Evolutionary conservation across 2,329 filamentous ascomycete genomes (phyloP).

Genomic region (Canariomyces notabilis): DNA sequence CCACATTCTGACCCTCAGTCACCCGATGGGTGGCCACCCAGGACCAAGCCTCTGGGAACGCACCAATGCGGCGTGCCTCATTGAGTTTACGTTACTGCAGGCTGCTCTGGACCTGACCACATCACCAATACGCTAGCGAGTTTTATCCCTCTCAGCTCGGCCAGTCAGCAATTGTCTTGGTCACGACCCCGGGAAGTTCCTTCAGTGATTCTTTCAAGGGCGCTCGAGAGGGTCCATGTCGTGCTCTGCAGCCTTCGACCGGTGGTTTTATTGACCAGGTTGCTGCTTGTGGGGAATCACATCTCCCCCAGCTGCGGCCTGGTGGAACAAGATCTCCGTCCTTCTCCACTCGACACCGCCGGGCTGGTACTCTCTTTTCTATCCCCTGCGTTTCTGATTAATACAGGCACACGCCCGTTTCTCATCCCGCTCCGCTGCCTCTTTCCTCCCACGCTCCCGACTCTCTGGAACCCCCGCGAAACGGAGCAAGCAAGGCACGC

Average conservation of each 20-base stretch:
- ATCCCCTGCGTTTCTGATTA: slow-evolving; percentile 17
- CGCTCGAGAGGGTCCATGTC: neutral
- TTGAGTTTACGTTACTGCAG: neutral
- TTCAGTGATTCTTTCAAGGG: slow-evolving; percentile 8
- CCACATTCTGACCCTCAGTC: neutral
- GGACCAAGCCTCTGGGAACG: neutral
- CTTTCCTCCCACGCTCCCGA: slow-evolving; percentile 15
- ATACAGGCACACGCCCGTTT: slow-evolving; percentile 15
- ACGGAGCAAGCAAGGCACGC: slow-evolving; percentile 1
- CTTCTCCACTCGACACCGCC: slow-evolving; percentile 25
- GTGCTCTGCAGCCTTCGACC: slow-evolving; percentile 12
- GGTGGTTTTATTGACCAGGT: slow-evolving; percentile 3
- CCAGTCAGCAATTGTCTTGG: slow-evolving; percentile 7
- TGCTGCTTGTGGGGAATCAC: slow-evolving; percentile 1
- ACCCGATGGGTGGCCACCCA: neutral
- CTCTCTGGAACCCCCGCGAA: slow-evolving; percentile 19
- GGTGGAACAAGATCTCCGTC: slow-evolving; percentile 21
- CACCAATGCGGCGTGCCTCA: neutral
- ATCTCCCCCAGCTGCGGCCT: slow-evolving; percentile 7
- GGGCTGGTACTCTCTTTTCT: slow-evolving; percentile 16
- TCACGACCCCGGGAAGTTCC: slow-evolving; percentile 4
- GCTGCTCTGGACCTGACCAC: neutral
- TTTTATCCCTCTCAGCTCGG: slow-evolving; percentile 2
- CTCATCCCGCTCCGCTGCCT: slow-evolving; percentile 13
- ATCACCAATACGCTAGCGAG: neutral